Percentiles rank a stretch among this genome's conserved stretches.
Evolutionary conservation across 768 basidiomycete species (phyloP).

Genomic region (Artomyces pyxidatus): DNA sequence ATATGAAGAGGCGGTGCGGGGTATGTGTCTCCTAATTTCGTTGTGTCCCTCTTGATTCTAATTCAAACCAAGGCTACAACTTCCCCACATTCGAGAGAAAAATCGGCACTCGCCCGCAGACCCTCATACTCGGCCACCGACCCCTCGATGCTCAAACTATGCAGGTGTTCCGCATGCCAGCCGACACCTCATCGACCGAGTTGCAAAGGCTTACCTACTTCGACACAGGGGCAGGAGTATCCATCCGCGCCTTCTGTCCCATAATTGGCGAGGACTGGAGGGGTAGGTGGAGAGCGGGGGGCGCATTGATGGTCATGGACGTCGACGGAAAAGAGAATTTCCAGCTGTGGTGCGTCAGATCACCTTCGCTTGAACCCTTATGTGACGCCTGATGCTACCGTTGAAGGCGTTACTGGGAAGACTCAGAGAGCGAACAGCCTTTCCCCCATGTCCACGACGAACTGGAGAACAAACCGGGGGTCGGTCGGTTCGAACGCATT

Average conservation of each 20-base stretch:
- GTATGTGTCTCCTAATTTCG: too few species aligned
- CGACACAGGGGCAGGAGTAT: slow-evolving; percentile 31
- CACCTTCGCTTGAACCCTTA: neutral
- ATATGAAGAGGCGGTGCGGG: slow-evolving; percentile 32
- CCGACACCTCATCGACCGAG: slow-evolving; percentile 18
- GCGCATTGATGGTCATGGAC: slow-evolving; percentile 32
- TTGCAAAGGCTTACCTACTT: slow-evolving; percentile 32
- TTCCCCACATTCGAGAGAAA: slow-evolving; percentile 2
- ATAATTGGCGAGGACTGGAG: slow-evolving; percentile 36
- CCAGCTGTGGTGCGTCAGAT: slow-evolving; percentile 30
- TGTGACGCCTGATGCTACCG: neutral
- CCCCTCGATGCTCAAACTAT: slow-evolving; percentile 31
- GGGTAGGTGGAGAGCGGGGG: slow-evolving; percentile 28
- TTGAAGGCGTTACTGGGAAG: slow-evolving; percentile 37
- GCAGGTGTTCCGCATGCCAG: slow-evolving; percentile 29
- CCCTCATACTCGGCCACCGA: slow-evolving; percentile 30
- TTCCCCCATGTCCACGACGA: slow-evolving; percentile 31
- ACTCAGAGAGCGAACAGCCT: slow-evolving; percentile 18
- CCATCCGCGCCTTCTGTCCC: slow-evolving; percentile 24
- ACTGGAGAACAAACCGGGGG: slow-evolving; percentile 31
- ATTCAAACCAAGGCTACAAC: too few species aligned
- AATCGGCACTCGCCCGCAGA: slow-evolving; percentile 14
- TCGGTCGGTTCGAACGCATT: slow-evolving; percentile 32
- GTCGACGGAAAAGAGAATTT: slow-evolving; percentile 32
- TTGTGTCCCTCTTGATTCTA: too few species aligned